Conservation (phyloP, 495 filamentous ascomycete species). For the Penicillium tannophilum region DNA sequence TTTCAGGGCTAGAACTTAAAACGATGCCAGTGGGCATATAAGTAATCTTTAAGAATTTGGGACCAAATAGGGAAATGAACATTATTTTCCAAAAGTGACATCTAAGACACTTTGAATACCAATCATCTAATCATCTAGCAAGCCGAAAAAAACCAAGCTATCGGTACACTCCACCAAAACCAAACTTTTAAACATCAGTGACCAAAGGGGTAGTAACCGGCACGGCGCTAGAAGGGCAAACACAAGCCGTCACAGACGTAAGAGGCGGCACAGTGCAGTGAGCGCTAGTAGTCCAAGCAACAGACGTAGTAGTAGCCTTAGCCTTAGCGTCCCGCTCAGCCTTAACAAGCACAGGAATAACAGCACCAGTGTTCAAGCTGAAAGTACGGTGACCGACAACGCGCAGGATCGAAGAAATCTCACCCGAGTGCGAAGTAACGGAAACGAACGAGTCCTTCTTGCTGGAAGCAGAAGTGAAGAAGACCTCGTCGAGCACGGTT, state of each 20-base stretch:
- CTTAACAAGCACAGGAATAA: conserved; percentile 70
- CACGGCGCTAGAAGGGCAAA: conserved; percentile 46
- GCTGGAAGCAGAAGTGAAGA: conserved; percentile 32
- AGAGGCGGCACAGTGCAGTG: conserved; percentile 55
- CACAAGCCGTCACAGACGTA: conserved; percentile 49
- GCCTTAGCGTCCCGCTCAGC: conserved; percentile 42
- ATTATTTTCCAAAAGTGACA: neutral
- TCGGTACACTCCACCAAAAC: neutral
- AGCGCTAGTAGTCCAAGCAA: conserved; percentile 43
- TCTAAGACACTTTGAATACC: neutral
- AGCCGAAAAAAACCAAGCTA: neutral
- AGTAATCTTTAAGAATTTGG: no score
- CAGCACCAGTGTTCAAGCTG: conserved; percentile 63
- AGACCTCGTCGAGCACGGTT: conserved; percentile 63
- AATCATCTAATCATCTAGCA: neutral
- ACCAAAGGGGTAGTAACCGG: conserved; percentile 42
- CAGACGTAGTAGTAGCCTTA: conserved; percentile 31
- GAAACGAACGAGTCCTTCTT: conserved; percentile 59
- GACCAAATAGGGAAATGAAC: no score
- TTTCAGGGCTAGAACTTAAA: neutral
- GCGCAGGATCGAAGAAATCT: conserved; percentile 59
- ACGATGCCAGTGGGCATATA: no score
- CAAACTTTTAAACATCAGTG: conserved; percentile 11
- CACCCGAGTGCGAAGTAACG: conserved; percentile 69
- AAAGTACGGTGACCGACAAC: conserved; percentile 65